A percentile compares a stretch with the other conserved stretches of the same genome.
Conservation (phyloP, 2,329 filamentous ascomycete species). For the Microsporum canis region DNA sequence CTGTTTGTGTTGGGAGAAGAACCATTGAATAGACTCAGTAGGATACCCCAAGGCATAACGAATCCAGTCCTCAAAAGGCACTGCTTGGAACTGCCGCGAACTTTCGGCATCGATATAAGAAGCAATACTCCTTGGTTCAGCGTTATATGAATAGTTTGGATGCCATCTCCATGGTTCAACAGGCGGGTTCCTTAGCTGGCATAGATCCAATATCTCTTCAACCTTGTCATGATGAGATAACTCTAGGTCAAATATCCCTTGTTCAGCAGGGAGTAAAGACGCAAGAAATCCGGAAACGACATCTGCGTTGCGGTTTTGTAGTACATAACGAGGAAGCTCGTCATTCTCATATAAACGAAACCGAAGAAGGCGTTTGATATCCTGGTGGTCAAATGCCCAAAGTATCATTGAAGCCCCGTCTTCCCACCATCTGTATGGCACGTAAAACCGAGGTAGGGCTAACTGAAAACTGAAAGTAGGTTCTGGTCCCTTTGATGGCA, state of each 20-base stretch:
- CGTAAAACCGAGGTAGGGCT: constrained; percentile 22
- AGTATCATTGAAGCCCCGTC: constrained; percentile 30
- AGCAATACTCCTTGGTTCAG: constrained; percentile 22
- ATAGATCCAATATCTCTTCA: constrained; percentile 30
- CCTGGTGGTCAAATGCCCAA: constrained; percentile 29
- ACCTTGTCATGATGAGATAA: constrained; percentile 30
- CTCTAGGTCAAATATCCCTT: constrained; percentile 19
- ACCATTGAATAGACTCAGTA: constrained; percentile 28
- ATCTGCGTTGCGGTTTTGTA: constrained; percentile 25
- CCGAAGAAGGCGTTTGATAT: constrained; percentile 29
- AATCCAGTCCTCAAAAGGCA: constrained; percentile 32
- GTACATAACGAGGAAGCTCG: constrained; percentile 25
- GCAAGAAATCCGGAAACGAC: constrained; percentile 26
- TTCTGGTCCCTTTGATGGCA: background rate
- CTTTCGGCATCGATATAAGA: constrained; percentile 29
- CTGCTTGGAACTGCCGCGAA: constrained; percentile 28
- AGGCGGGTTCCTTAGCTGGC: constrained; percentile 17
- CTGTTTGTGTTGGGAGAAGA: constrained; percentile 29
- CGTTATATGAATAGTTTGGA: constrained; percentile 18
- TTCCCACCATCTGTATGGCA: constrained; percentile 32
- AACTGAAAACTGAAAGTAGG: background rate
- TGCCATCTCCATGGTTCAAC: constrained; percentile 29
- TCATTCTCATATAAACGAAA: constrained; percentile 29
- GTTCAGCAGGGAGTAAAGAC: constrained; percentile 21
- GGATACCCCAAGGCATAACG: constrained; percentile 29